Evolutionary conservation across 176 grass and related monocot species (phyloP), one percentile per base, ranked within the genome.

Genomic region (Oropetium thomaeum): DNA sequence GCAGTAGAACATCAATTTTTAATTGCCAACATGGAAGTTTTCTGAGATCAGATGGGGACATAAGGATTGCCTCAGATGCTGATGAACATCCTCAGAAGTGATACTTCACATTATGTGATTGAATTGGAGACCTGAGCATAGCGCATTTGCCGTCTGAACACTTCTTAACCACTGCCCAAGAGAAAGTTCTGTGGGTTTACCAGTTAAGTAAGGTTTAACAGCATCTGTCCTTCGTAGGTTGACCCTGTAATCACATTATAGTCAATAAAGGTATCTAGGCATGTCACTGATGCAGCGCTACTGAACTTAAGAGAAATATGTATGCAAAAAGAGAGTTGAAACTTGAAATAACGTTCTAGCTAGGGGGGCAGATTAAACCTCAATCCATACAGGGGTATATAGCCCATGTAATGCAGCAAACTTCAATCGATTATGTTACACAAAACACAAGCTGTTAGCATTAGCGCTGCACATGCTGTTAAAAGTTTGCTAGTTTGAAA

Each of bases 1-100:
- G 73, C 78, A 95, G 71, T 74, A 99, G 84, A 38, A 99, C 96
- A 58, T 84, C 91, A 7, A 92, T 84, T 83, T 87, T 90, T 94
- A 86, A 58, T 94, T 90, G 22, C 62, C 81, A 78, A 92, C 65
- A 60, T n/a, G 90, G 40, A 81, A 89, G 71, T 49, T 83, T 79
- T 33, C 65, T 85, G 5, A 83, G 60, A 81, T 83, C 65, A 29
- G 83, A 79, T 45, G 86, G 69, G 45, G 91, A 89, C 26, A 89
- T 82, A 47, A 94, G 84, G 73, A 90, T 49, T 22, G 89, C 91
- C 45, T 98, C 91, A 5, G 89, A 88, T 51, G 88, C 73, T 26
- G 91, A 89, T 41, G 91, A 89, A 44, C 78, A 77, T 74, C 63
- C 52, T 87, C 69, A 66, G 28, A 86, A 82, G 52, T 75, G 70